phyloP scores from a whole-genome alignment of 2,329 filamentous ascomycete genomes.

The Phyllosticta citribraziliensis region DNA sequence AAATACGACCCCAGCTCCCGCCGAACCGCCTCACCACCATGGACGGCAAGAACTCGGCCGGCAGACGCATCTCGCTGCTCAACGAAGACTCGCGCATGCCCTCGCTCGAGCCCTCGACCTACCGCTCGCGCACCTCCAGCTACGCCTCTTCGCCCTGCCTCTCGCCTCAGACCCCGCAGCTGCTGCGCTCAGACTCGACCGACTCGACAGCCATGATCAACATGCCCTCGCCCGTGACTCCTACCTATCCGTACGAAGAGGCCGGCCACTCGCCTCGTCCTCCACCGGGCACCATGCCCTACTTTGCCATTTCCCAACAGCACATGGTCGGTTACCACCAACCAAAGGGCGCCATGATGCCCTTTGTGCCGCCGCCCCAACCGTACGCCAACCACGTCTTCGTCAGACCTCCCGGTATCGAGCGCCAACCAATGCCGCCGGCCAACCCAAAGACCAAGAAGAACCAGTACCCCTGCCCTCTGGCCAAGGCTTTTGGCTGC shows the following conservation, averaged over 20 bases:
- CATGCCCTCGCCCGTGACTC: conserved; percentile 39
- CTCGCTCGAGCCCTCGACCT: conserved; percentile 24
- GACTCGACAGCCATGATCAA: conserved; percentile 34
- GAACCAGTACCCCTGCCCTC: conserved; percentile 66
- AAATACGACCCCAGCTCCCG: not conserved
- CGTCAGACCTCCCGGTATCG: conserved; percentile 12
- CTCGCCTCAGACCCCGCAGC: conserved; percentile 37
- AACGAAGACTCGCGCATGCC: conserved; percentile 35
- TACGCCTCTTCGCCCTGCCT: conserved; percentile 37
- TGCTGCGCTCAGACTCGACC: conserved; percentile 37
- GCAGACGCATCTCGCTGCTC: conserved; percentile 41
- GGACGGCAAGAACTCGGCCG: conserved; percentile 43
- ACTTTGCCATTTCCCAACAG: conserved; percentile 1
- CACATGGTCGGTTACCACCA: not conserved
- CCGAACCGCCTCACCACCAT: conserved; percentile 20
- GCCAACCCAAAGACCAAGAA: conserved; percentile 39
- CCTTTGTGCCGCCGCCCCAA: conserved; percentile 9
- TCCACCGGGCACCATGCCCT: not conserved
- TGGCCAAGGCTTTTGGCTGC: conserved; percentile 61
- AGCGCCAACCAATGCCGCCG: conserved; percentile 36
- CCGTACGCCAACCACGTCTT: conserved; percentile 6
- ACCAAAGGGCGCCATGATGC: not conserved
- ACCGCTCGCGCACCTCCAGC: conserved; percentile 32
- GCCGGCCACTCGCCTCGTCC: not conserved
- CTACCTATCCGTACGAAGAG: conserved; percentile 24